phyloP scores from a whole-genome alignment of 2,329 filamentous ascomycete species.

The Pseudopyrenochaeta lycopersici region DNA sequence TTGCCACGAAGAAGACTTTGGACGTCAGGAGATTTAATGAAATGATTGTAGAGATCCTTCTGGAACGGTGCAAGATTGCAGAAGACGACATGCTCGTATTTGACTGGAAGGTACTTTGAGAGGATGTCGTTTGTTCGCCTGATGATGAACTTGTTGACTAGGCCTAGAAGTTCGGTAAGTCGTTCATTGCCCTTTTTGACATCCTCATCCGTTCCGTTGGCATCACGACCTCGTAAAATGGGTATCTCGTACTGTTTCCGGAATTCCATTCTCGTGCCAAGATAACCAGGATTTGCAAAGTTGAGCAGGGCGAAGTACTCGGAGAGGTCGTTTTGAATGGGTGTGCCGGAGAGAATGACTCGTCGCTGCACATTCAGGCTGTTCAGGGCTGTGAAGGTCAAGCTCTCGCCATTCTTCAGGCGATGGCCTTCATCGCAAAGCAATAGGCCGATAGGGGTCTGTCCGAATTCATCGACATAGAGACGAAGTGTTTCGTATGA shows the following conservation, averaged over 20 bases:
- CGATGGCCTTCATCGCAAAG: slow-evolving; percentile 97
- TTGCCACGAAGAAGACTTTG: slow-evolving; percentile 91
- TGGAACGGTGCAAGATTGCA: slow-evolving; percentile 95
- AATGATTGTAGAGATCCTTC: slow-evolving; percentile 92
- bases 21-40: slow-evolving; percentile 94
- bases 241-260: slow-evolving; percentile 93
- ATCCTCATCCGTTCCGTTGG: slow-evolving; percentile 84
- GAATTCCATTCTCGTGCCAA: slow-evolving; percentile 90
- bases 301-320: slow-evolving; percentile 97
- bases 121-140: slow-evolving; percentile 96
- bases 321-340: slow-evolving; percentile 97
- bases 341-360: slow-evolving; percentile 95
- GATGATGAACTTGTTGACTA: slow-evolving; percentile 99
- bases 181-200: slow-evolving; percentile 84
- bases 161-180: slow-evolving; percentile 77
- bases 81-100: slow-evolving; percentile 99
- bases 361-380: slow-evolving; percentile 87
- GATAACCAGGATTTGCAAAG: slow-evolving; percentile 92
- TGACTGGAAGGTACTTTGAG: slow-evolving; percentile 96
- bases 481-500: slow-evolving; percentile 95
- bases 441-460: slow-evolving; percentile 89
- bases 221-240: slow-evolving; percentile 90
- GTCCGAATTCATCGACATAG: slow-evolving; percentile 88
- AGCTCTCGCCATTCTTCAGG: slow-evolving; percentile 94
- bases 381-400: slow-evolving; percentile 92